These are phyloP conservation scores for Daedalea quercina DNA, from an alignment of 768 basidiomycete genomes.

Conservation along the genomic window DNA sequence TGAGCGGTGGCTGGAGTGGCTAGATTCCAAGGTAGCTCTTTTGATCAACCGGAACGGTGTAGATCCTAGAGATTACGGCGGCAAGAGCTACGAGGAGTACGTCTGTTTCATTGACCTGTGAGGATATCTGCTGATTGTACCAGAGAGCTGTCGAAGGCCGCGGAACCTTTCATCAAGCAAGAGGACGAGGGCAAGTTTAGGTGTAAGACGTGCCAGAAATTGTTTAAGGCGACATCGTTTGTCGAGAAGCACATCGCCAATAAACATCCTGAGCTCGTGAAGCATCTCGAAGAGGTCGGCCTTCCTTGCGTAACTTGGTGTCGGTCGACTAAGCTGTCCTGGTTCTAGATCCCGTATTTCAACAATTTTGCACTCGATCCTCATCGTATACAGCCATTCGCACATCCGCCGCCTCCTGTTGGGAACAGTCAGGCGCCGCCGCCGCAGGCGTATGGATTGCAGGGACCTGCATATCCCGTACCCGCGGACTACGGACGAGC, in stretches of 20 bases:
- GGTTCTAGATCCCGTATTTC: slow-evolving; percentile 71
- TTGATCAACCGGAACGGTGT: slow-evolving; percentile 73
- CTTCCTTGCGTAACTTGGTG: neutral
- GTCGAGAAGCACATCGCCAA: slow-evolving; percentile 96
- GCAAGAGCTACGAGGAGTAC: slow-evolving; percentile 86
- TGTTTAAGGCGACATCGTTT: slow-evolving; percentile 96
- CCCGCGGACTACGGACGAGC: slow-evolving; percentile 27
- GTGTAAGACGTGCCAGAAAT: slow-evolving; percentile 93
- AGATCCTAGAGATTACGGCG: slow-evolving; percentile 84
- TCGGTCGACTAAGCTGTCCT: neutral
- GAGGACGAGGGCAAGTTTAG: slow-evolving; percentile 97
- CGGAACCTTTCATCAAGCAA: slow-evolving; percentile 80
- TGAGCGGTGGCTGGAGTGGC: slow-evolving; percentile 83
- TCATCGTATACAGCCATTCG: slow-evolving; percentile 81
- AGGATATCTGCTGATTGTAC: slow-evolving; percentile 1
- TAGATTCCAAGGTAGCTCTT: slow-evolving; percentile 81
- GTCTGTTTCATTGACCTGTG: slow-evolving; percentile 19
- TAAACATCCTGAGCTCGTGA: slow-evolving; percentile 86
- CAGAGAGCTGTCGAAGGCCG: slow-evolving; percentile 78
- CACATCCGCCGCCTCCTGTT: slow-evolving; percentile 62
- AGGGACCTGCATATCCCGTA: slow-evolving; percentile 39
- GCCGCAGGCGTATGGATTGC: slow-evolving; percentile 81
- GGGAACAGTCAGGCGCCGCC: slow-evolving; percentile 71
- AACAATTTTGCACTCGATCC: slow-evolving; percentile 98
- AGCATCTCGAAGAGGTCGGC: slow-evolving; percentile 77